Evolutionary conservation across 305 asterid genomes (phyloP).

Genomic region (Fraxinus xanthoxyloides): DNA sequence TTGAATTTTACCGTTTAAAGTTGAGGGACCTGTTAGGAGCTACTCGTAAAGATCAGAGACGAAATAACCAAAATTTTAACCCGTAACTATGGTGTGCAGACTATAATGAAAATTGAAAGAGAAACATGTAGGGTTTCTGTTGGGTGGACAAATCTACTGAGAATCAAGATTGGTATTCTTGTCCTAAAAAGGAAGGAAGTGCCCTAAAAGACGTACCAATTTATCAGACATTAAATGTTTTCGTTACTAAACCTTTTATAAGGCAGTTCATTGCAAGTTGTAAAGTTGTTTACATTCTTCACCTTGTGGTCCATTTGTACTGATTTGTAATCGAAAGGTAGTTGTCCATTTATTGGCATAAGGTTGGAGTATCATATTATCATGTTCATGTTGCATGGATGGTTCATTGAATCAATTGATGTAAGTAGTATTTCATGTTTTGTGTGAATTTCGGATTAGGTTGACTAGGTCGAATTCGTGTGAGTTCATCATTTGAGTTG

Average conservation of each 20-base stretch:
- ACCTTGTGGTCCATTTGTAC: not conserved
- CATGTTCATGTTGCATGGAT: not conserved
- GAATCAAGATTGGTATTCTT: conserved; percentile 3
- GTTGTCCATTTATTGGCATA: not conserved
- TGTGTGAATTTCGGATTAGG: not conserved
- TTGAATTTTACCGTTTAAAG: not conserved
- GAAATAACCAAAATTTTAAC: not conserved
- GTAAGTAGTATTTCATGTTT: not conserved
- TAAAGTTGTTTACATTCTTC: not conserved
- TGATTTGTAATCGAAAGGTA: not conserved
- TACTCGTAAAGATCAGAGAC: not conserved
- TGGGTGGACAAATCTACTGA: conserved; percentile 20
- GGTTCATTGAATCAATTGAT: not conserved
- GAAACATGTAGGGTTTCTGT: conserved; percentile 25
- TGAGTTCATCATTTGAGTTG: not conserved
- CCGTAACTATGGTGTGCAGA: not conserved
- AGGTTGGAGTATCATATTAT: not conserved
- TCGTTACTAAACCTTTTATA: not conserved
- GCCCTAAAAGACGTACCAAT: not conserved
- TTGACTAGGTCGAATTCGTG: not conserved
- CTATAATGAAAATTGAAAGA: not conserved
- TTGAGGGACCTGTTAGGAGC: not conserved
- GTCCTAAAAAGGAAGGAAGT: conserved; percentile 10
- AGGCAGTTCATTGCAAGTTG: not conserved
- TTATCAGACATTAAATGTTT: not conserved